These are phyloP conservation scores for Nemania bipapillata DNA, from an alignment of 2,329 filamentous ascomycete species.

Conservation along the genomic window DNA sequence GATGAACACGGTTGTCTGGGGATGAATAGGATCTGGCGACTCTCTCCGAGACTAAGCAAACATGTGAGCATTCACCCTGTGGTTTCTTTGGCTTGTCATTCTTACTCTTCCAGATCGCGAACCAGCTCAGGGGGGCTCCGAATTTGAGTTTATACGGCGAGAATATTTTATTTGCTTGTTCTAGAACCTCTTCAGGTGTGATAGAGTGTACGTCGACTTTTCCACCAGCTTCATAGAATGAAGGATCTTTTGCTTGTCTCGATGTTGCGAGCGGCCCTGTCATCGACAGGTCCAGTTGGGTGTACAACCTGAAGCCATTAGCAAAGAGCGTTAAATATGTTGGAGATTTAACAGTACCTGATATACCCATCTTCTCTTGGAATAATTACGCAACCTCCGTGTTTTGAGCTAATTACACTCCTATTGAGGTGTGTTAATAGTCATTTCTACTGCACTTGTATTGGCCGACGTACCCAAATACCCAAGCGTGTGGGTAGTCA, in stretches of 20 bases:
- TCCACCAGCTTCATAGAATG: constrained; percentile 47
- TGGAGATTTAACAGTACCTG: constrained; percentile 28
- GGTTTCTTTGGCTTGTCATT: background rate
- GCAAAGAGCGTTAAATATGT: background rate
- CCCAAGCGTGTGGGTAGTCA: constrained; percentile 49
- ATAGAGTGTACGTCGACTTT: constrained; percentile 50
- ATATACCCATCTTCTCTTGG: constrained; percentile 52
- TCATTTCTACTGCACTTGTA: background rate
- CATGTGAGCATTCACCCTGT: background rate
- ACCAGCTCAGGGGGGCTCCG: constrained; percentile 50
- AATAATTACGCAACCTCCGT: constrained; percentile 51
- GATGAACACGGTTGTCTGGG: constrained; percentile 48
- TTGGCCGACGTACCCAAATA: constrained; percentile 45
- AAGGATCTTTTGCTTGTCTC: constrained; percentile 43
- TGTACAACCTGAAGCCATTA: constrained; percentile 46
- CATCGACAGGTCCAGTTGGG: constrained; percentile 46
- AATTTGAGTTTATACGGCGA: constrained; percentile 51
- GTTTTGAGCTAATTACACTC: constrained; percentile 45
- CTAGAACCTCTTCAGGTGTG: constrained; percentile 52
- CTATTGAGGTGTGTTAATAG: constrained; percentile 26
- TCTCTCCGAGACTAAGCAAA: constrained; percentile 49
- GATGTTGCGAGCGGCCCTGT: constrained; percentile 43
- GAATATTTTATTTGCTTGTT: constrained; percentile 52
- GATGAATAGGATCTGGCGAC: constrained; percentile 51
- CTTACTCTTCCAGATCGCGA: constrained; percentile 52